These are phyloP conservation scores for Zasmidium cellare DNA, from an alignment of 2,329 filamentous ascomycete genomes.

Conservation along the genomic window DNA sequence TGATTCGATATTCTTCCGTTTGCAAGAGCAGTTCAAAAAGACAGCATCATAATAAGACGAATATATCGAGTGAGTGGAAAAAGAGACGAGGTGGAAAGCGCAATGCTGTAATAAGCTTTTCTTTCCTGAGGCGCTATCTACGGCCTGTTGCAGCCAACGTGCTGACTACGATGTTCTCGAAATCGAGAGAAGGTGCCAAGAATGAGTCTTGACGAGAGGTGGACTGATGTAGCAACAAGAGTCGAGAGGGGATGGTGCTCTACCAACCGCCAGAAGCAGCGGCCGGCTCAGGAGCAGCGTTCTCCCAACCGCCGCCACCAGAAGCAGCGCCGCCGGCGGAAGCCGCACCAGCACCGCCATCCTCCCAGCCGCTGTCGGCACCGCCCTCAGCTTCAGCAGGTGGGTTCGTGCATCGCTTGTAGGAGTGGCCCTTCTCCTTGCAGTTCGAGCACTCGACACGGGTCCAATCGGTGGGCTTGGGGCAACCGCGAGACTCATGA, in stretches of 20 bases:
- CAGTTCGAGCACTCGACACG: constrained; percentile 52
- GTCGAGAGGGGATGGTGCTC: neutral
- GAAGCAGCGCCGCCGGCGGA: constrained; percentile 5
- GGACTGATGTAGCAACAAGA: neutral
- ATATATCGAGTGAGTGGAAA: too few species aligned
- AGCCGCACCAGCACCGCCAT: constrained; percentile 4
- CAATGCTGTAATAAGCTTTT: too few species aligned
- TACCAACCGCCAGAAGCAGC: neutral
- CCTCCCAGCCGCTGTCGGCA: constrained; percentile 9
- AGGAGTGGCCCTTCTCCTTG: constrained; percentile 29
- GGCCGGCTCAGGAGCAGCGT: neutral
- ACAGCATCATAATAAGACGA: too few species aligned
- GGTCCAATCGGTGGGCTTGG: constrained; percentile 36
- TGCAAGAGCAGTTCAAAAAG: too few species aligned
- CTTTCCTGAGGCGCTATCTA: too few species aligned
- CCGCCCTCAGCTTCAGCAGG: constrained; percentile 13
- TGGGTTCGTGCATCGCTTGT: constrained; percentile 29
- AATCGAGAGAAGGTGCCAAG: neutral
- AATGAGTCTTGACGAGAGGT: neutral
- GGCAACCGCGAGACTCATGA: constrained; percentile 23
- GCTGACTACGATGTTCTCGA: neutral
- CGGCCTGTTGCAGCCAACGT: too few species aligned
- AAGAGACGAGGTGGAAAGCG: too few species aligned
- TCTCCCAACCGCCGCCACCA: constrained; percentile 14
- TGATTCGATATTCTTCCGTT: too few species aligned